Conservation (phyloP, 208 protist species). For the Dictyostelium gargantuum region DNA sequence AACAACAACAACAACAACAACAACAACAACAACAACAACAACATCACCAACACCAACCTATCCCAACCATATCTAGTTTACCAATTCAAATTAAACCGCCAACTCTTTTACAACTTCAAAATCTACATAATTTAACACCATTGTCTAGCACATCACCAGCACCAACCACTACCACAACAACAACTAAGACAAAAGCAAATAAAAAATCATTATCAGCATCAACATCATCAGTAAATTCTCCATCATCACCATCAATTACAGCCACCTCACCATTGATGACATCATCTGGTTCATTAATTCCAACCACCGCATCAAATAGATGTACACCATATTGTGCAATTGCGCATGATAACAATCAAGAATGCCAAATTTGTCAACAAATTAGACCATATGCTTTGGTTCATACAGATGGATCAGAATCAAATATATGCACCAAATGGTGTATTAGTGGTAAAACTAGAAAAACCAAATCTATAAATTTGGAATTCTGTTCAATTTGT, state of each 20-base stretch:
- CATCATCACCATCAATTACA: no score
- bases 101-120: not conserved
- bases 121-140: not conserved
- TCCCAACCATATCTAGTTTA: not conserved
- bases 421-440: not conserved
- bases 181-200: not conserved
- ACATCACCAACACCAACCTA: not conserved
- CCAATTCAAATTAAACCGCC: not conserved
- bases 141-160: not conserved
- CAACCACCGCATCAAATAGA: not conserved
- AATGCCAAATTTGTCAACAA: not conserved
- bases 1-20: not conserved
- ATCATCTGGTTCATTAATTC: not conserved
- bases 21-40: not conserved
- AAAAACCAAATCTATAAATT: not conserved
- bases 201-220: not conserved
- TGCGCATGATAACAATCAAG: not conserved
- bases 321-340: not conserved
- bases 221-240: no score
- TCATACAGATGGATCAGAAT: not conserved
- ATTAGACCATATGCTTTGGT: not conserved
- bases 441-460: not conserved
- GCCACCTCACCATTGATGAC: not conserved
- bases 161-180: not conserved
- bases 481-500: constrained; percentile 35